Evolutionary conservation across 2,329 filamentous ascomycete species (phyloP), one percentile per base, ranked within the genome.

Genomic region (Calonectria henricotiae): DNA sequence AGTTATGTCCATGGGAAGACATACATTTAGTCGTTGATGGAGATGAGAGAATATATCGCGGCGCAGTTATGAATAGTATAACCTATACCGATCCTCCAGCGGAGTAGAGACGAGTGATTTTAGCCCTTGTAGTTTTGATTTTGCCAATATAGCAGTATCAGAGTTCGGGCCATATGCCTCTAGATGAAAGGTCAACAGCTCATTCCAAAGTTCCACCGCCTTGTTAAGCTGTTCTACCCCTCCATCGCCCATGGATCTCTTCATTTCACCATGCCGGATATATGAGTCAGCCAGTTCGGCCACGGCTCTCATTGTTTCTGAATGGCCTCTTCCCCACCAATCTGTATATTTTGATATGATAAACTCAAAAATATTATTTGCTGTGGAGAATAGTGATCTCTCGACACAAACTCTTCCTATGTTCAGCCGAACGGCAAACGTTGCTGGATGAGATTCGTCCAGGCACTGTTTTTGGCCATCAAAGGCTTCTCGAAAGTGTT

Each of bases 221-320:
- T 39, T 41, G 4, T 12, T n/a, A 12, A 54, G 17, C 15, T 64
- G 32, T 4, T 39, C 20, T 8, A 54, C 35, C 6, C 62, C 62
- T 2, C 62, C 20, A 15, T 64, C 62, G 9, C 62, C 62, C 62
- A 64, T 64, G 32, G 20, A 12, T 23, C 46, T 37, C 23, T 64
- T 64, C 46, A 32, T 54, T 32, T 54, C 37, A 8, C 32, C 62
- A 11, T 64, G 62, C 17, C 62, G 62, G 20, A 54, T n/a, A 17
- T 64, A 23, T 8, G 46, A 51, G 13, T 64, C 46, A 3, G 62
- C 62, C 8, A 64, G 35, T n/a, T 64, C 62, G 15, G 44, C 62
- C 6, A 64, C 62, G 5, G 62, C 62, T 17, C 62, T 25, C 62
- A 64, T 64, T 32, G 62, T 64, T n/a, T 64, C 62, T 9, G 44